These are phyloP conservation scores for Teratosphaeria pseudoeucalypti DNA, from an alignment of 2,329 filamentous ascomycete species.

Conservation along the genomic window DNA sequence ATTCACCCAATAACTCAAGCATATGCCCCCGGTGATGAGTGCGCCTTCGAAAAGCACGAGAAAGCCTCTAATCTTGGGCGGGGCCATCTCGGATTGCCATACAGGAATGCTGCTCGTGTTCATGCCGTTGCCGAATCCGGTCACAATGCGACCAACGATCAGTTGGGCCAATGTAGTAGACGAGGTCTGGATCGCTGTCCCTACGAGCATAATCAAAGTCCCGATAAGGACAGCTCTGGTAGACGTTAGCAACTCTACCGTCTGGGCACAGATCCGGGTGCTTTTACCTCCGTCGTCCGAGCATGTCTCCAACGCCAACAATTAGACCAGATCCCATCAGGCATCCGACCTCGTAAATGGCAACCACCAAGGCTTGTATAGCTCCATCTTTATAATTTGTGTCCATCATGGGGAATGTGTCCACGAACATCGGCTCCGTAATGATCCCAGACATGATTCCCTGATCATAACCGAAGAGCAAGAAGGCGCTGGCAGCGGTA, in stretches of 20 bases:
- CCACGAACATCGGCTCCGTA: background rate
- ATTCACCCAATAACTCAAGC: conserved; percentile 40
- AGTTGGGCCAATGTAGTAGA: conserved; percentile 25
- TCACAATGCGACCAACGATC: conserved; percentile 40
- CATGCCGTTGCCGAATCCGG: conserved; percentile 40
- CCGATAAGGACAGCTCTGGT: background rate
- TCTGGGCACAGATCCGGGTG: no score
- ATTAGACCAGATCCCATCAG: background rate
- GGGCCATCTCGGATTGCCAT: conserved; percentile 41
- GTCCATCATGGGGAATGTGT: background rate
- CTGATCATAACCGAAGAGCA: background rate
- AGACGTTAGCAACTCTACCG: background rate
- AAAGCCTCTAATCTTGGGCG: conserved; percentile 38
- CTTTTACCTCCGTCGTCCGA: background rate
- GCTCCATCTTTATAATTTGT: background rate
- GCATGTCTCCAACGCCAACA: background rate
- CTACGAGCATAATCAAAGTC: background rate
- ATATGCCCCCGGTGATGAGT: conserved; percentile 40
- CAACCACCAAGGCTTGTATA: background rate
- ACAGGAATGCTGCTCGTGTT: conserved; percentile 42
- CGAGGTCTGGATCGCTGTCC: background rate
- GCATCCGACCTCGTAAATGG: background rate
- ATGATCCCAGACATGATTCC: background rate
- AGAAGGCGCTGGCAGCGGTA: background rate
- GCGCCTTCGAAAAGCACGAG: conserved; percentile 43